Evolutionary conservation across 768 basidiomycete genomes (phyloP), one percentile per base, ranked within the genome.

Genomic region (Xerocomus potaroensis): DNA sequence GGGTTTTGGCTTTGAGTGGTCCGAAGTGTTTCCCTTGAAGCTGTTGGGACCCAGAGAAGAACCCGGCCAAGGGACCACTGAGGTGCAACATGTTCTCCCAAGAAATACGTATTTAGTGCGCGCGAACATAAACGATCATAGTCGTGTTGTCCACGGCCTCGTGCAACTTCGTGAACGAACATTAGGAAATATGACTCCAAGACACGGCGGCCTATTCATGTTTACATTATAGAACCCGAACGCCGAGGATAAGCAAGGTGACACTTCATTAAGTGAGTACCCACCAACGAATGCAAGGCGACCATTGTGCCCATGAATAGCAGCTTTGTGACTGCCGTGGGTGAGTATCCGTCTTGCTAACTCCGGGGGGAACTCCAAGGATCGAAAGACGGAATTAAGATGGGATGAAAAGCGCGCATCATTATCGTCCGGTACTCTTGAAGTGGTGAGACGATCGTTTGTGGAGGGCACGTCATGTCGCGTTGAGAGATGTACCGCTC

Each of bases 271-370:
- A 27, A 39, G 42, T 19, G 19, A 31, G 27, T 34, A 39, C 50
- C 7, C 22, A 87, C 88, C 90, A 23, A 89, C 72, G 57, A 91
- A 92, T 33, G 76, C 71, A 36, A 87, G 67, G 9, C 80, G 80
- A 37, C 76, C 80, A 56, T 91, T 91, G 61, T 90, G 86, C 2
- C 89, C 86, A 42, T 74, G 64, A 39, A 62, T 51, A 23, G 87
- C 83, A 45, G 78, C 71, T 38, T 72, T 77, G 66, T 88, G 89
- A 66, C 86, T 88, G 7, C 74, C 73, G 60, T 92, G 90, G 3
- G 90, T 92, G 53, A 91, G 69, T 51, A 88, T 74, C 48, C 89
- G 79, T 53, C 74, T 73, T 8, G 87, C 84, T 37, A 90, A 71
- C 53, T 86, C 83, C 5, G 73, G 71, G 11, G 85, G 79, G 63